phyloP scores from a whole-genome alignment of 2,329 filamentous ascomycete species.

The Mycogone perniciosa region DNA sequence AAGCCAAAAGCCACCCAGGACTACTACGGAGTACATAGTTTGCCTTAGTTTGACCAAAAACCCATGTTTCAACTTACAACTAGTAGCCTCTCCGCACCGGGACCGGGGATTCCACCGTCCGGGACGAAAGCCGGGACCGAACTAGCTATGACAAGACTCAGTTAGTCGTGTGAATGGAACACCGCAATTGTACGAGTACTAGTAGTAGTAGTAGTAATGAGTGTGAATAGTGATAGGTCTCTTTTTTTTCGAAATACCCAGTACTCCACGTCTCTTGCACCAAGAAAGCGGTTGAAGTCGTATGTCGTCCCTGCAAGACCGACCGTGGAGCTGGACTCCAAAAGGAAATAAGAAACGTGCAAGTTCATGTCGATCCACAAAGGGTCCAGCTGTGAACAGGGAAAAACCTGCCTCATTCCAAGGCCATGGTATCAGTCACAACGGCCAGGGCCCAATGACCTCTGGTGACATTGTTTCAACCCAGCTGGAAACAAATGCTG shows the following conservation, averaged over 20 bases:
- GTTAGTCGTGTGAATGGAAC: no score
- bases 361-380: not conserved
- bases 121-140: no score
- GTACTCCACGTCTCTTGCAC: no score
- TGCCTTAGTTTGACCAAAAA: conserved; percentile 1
- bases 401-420: not conserved
- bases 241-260: no score
- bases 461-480: not conserved
- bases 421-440: not conserved
- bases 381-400: not conserved
- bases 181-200: no score
- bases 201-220: no score
- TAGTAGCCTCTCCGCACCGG: not conserved
- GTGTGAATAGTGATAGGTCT: no score
- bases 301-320: not conserved
- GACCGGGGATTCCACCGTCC: no score
- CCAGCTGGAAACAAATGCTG: not conserved
- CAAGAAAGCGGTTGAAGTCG: no score
- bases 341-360: not conserved
- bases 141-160: no score
- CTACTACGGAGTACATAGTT: conserved; percentile 3
- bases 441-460: no score
- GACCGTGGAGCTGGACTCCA: not conserved
- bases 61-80: conserved; percentile 1
- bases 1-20: conserved; percentile 1